Base-by-base conservation (phyloP, 1,284 basidiomycete genomes). In the Grifola frondosa region DNA sequence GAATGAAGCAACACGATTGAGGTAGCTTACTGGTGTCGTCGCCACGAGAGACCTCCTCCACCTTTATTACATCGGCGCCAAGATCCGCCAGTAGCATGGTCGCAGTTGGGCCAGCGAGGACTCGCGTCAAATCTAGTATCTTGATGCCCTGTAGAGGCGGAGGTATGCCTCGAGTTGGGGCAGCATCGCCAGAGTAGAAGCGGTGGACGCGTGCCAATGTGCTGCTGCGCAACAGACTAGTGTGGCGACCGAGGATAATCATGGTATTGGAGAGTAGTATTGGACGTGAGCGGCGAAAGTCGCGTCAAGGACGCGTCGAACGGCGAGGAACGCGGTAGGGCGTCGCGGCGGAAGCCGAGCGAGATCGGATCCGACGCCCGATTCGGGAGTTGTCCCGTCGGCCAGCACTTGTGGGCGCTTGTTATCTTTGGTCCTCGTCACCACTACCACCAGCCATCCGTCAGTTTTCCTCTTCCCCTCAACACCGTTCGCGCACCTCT, bases 61-160 rank as follows among this genome's bases (percentile, higher is more conserved):
- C 78, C 66, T 92, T 98, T 66, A 97, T 84, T 26, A 97, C 91
- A 62, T 97, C 91, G 42, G 94, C 93, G 36, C 86, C 91, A 17
- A 91, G 70, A 68, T 94, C 91, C 23, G 82, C 91, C 15, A 95
- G 74, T 46, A 94, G 75, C 91, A 96, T 93, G 3, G 94, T 92
- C 21, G 84, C 81, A 6, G 88, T 90, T 11, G 93, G 93, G 0
- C 92, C 94, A 16, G 93, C 94, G 33, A 97, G 72, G 1, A 97
- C 88, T 28, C 93, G 78, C 10, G 92, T 92, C 38, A 96, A 70
- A 65, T 97, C 93, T 16, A 97, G 74, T 29, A 97, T 78, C 53
- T 78, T 83, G 58, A 94, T 73, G 19, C 89, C 90, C 46, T 77
- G 71, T 41, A 97, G 69, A 3, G 93, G 93, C 1, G 88, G 89